Evolutionary conservation across 495 filamentous ascomycete species (phyloP).

Genomic region (Trichoderma virens): DNA sequence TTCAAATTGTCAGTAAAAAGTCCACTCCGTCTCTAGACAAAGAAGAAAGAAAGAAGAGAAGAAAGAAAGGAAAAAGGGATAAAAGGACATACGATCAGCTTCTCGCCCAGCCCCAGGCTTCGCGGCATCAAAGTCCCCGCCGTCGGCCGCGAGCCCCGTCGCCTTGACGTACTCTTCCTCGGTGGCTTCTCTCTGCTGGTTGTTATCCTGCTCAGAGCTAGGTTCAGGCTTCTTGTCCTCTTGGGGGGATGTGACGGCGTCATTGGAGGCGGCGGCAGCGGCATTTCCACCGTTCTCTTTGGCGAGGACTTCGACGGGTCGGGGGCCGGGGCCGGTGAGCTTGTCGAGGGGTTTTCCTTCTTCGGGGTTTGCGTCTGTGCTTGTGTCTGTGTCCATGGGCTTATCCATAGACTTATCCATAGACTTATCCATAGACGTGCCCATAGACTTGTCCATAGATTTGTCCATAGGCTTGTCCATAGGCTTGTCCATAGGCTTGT

Average conservation of each 20-base stretch:
- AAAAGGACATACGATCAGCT: conserved; percentile 52
- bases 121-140: conserved; percentile 59
- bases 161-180: conserved; percentile 40
- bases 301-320: conserved; percentile 32
- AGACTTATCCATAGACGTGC: conserved; percentile 4
- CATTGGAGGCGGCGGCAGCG: conserved; percentile 12
- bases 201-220: not conserved
- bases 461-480: no score
- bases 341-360: conserved; percentile 22
- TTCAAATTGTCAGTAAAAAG: not conserved
- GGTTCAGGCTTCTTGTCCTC: conserved; percentile 11
- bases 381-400: not conserved
- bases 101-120: conserved; percentile 55
- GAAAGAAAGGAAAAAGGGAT: not conserved
- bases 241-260: not conserved
- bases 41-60: not conserved
- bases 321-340: conserved; percentile 24
- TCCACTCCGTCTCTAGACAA: conserved; percentile 5
- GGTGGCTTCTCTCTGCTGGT: conserved; percentile 11
- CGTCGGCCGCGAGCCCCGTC: conserved; percentile 49
- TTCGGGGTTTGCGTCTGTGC: not conserved
- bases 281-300: conserved; percentile 37
- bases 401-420: not conserved
- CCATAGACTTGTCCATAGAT: conserved; percentile 16
- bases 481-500: not conserved